phyloP scores from a whole-genome alignment of 2,329 filamentous ascomycete species.

The Raffaelea arxii region DNA sequence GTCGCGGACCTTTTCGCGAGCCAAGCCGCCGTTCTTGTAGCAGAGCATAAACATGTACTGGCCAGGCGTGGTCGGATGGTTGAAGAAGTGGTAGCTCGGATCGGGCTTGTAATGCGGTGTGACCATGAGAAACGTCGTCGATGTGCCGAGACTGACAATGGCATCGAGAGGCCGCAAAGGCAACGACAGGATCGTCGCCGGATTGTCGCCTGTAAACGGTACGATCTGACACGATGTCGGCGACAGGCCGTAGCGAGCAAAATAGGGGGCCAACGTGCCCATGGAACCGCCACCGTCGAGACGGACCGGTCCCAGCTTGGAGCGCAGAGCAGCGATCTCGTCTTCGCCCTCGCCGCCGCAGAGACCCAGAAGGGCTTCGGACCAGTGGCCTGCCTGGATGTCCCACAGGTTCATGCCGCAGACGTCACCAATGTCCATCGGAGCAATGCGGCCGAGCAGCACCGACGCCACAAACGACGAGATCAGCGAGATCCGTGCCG shows the following conservation, averaged over 20 bases:
- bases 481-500: slow-evolving; percentile 80
- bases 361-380: slow-evolving; percentile 63
- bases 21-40: slow-evolving; percentile 96
- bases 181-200: slow-evolving; percentile 83
- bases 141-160: slow-evolving; percentile 90
- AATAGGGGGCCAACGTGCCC: slow-evolving; percentile 70
- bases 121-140: slow-evolving; percentile 95
- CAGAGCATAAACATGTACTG: slow-evolving; percentile 99
- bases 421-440: slow-evolving; percentile 87
- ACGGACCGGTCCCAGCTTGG: slow-evolving; percentile 72
- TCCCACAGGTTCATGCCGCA: slow-evolving; percentile 98
- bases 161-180: slow-evolving; percentile 82
- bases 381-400: slow-evolving; percentile 64
- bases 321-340: slow-evolving; percentile 53
- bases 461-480: slow-evolving; percentile 92
- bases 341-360: slow-evolving; percentile 55
- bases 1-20: slow-evolving; percentile 83
- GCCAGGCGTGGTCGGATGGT: slow-evolving; percentile 81
- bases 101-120: slow-evolving; percentile 86
- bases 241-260: slow-evolving; percentile 72
- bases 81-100: slow-evolving; percentile 93
- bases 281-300: slow-evolving; percentile 73
- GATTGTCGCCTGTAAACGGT: slow-evolving; percentile 93
- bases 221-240: slow-evolving; percentile 65
- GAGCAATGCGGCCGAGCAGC: slow-evolving; percentile 75